Conservation (phyloP, 306 rosid genomes). For the Casuarina equisetifolia region DNA sequence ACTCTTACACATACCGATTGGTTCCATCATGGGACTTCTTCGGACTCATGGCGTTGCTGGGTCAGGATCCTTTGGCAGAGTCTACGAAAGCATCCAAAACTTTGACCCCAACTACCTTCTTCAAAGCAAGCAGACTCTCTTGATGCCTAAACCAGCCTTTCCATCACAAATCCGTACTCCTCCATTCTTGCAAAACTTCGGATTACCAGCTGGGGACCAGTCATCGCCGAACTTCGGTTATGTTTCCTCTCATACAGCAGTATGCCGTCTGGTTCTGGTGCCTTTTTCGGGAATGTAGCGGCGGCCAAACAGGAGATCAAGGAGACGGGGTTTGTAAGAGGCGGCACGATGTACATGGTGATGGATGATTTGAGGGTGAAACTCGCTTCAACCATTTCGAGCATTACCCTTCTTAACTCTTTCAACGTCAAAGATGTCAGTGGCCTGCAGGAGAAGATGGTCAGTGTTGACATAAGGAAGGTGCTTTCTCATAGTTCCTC, state of each 20-base stretch:
- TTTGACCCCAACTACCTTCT: not conserved
- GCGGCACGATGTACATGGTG: not conserved
- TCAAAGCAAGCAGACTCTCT: not conserved
- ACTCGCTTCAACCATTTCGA: not conserved
- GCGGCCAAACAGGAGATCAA: not conserved
- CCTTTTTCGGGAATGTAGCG: too few relatives aligned
- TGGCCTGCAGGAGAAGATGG: not conserved
- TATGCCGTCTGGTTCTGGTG: too few relatives aligned
- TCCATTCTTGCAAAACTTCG: not conserved
- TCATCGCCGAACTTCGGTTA: too few relatives aligned
- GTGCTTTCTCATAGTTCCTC: not conserved
- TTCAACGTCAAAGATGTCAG: not conserved
- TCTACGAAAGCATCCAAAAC: not conserved
- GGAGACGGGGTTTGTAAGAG: not conserved
- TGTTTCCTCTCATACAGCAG: too few relatives aligned
- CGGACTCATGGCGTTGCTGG: not conserved
- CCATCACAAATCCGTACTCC: not conserved
- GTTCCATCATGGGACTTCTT: conserved; percentile 2
- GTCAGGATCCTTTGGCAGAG: not conserved
- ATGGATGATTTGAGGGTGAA: not conserved
- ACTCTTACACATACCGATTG: not conserved
- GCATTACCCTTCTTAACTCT: not conserved
- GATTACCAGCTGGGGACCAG: too few relatives aligned
- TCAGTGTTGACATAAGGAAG: not conserved
- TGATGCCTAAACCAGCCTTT: not conserved